Evolutionary conservation across 2,329 filamentous ascomycete genomes (phyloP), one percentile per base, ranked within the genome.

Genomic region (Westerdykella sp.): DNA sequence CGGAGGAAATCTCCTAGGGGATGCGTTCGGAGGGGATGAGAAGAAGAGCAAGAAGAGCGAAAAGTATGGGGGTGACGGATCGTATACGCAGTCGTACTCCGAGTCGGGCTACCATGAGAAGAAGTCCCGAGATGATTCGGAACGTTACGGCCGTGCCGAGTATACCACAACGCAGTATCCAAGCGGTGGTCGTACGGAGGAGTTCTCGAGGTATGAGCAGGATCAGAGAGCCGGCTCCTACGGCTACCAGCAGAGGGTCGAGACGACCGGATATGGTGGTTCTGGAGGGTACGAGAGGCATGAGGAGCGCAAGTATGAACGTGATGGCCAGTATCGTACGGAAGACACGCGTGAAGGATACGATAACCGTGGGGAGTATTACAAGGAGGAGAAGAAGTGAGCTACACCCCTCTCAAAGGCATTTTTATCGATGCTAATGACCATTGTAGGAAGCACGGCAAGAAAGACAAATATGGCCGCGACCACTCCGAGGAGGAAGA

Each of bases 1-100:
- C 47, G 73, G 75, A 23, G 77, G 77, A 30, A 80, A 79, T 32
- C 69, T 90, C 13, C 75, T 94, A 7, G 79, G 81, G 10, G 76
- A 77, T 11, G 76, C 75, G 12, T 77, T 84, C 41, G 65, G 72
- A 30, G 69, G 54, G 3, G 56, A 77, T 28, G 72, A 80, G 37
- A 79, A 74, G 44, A 73, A 80, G 56, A 71, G 68, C 38, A 77
- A 75, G 51, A 70, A 73, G 42, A 73, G 72, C 51, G 69, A 76
- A 45, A 73, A 73, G 28, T 75, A 79, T 35, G 73, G 75, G 32
- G 67, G 77, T 6, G 78, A 85, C 44, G 80, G 79, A 16, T 80
- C 78, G 6, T 79, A 81, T 62, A 78, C 73, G 4, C 74, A 83
- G 56, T 77, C 73, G 5, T 75, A 79, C 50, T 78, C 75, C 11